A percentile compares a stretch with the other conserved stretches of the same genome.
These are phyloP conservation scores for Solanum pennellii DNA, from an alignment of 257 asterid genomes.

Conservation along the genomic window DNA sequence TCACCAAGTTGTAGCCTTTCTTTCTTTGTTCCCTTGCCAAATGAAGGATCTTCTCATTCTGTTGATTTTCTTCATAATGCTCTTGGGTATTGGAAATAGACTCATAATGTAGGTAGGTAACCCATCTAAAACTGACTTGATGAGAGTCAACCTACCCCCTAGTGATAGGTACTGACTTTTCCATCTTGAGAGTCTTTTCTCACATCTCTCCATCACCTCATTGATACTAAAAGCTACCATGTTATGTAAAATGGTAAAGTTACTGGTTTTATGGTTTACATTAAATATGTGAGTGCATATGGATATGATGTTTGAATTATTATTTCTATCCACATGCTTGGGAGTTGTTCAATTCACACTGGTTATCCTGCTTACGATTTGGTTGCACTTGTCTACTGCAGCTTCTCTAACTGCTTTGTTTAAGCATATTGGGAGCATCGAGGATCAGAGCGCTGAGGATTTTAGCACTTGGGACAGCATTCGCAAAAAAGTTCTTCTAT, in stretches of 20 bases:
- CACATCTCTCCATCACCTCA: too few species aligned
- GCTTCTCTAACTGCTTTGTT: constrained; percentile 85
- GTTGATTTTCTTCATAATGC: too few species aligned
- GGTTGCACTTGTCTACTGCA: constrained; percentile 25
- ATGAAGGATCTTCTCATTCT: too few species aligned
- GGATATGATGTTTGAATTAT: not conserved
- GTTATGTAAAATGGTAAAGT: not conserved
- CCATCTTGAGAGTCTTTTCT: too few species aligned
- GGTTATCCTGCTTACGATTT: not conserved
- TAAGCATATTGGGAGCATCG: constrained; percentile 78
- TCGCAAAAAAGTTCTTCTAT: constrained; percentile 83
- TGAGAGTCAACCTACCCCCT: too few species aligned
- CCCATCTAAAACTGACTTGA: too few species aligned
- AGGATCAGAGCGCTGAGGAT: constrained; percentile 71
- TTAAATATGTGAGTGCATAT: not conserved
- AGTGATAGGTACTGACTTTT: too few species aligned
- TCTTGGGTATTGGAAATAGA: too few species aligned
- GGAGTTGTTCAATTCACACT: not conserved
- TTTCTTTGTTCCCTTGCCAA: too few species aligned
- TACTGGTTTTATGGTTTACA: not conserved
- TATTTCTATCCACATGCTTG: not conserved
- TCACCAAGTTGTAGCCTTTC: too few species aligned
- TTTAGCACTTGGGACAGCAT: constrained; percentile 66
- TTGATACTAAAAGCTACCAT: not conserved
- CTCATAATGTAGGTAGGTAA: too few species aligned